A percentile compares a stretch with the other conserved stretches of the same genome.
Evolutionary conservation across 176 grass and related monocot genomes (phyloP).

Genomic region (Bromus sterilis): DNA sequence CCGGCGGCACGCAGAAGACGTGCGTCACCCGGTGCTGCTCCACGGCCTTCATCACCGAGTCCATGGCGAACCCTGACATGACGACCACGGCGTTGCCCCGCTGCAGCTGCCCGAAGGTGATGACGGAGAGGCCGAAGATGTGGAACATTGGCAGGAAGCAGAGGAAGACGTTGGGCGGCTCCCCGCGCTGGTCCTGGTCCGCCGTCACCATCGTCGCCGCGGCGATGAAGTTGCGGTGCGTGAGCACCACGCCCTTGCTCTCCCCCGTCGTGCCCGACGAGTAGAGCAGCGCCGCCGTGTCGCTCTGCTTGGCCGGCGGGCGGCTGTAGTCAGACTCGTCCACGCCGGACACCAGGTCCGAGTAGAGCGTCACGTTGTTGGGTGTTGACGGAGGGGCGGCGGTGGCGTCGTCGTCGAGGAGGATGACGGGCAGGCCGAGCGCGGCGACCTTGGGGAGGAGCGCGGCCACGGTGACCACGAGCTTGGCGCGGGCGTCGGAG

Average conservation of each 20-base stretch:
- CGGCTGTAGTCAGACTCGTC: constrained; percentile 33
- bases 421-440: constrained; percentile 52
- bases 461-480: constrained; percentile 52
- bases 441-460: constrained; percentile 42
- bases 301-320: constrained; percentile 40
- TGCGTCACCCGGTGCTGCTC: constrained; percentile 53
- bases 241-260: constrained; percentile 94
- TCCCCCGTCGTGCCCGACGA: constrained; percentile 88
- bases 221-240: constrained; percentile 80
- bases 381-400: neutral
- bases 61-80: constrained; percentile 73
- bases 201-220: constrained; percentile 42
- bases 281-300: constrained; percentile 73
- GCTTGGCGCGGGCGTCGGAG: constrained; percentile 35
- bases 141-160: constrained; percentile 99
- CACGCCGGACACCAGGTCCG: constrained; percentile 42
- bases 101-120: constrained; percentile 67
- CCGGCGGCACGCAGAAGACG: constrained; percentile 78
- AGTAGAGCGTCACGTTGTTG: constrained; percentile 35
- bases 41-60: constrained; percentile 40
- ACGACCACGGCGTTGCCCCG: constrained; percentile 61
- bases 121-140: constrained; percentile 69
- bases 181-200: constrained; percentile 61
- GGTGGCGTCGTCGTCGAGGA: constrained; percentile 31
- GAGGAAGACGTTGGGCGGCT: constrained; percentile 66